Evolutionary conservation across 2,329 filamentous ascomycete genomes (phyloP).

Genomic region (Cercospora beticola): DNA sequence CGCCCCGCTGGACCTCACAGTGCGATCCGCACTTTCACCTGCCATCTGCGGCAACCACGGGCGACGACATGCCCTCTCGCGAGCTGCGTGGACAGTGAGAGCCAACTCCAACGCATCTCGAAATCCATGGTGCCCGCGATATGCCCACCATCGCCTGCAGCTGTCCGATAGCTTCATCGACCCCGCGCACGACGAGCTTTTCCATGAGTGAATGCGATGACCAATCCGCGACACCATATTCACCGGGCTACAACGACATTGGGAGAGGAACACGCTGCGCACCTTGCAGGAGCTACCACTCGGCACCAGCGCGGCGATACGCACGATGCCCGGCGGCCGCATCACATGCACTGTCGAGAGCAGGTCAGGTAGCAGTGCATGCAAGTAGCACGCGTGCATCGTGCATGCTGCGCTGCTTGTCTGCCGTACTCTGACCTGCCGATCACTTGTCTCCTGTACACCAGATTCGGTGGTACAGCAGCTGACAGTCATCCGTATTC

Average conservation of each 20-base stretch:
- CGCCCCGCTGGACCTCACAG: background rate
- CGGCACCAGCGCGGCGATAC: background rate
- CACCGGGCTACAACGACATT: background rate
- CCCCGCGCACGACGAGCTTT: conserved; percentile 8
- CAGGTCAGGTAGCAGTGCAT: background rate
- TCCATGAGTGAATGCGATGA: background rate
- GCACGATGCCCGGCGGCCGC: background rate
- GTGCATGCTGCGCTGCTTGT: background rate
- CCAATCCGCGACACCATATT: background rate
- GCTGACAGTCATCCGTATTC: background rate
- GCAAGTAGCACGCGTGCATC: conserved; percentile 11
- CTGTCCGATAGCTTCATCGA: conserved; percentile 5
- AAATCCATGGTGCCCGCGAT: background rate
- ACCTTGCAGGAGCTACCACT: background rate
- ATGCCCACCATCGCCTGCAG: background rate
- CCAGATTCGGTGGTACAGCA: background rate
- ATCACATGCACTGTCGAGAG: background rate
- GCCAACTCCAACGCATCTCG: background rate
- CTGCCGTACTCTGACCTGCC: background rate
- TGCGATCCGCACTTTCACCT: background rate
- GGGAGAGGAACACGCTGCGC: background rate
- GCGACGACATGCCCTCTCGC: background rate
- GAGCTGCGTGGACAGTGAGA: background rate
- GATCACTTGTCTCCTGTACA: background rate
- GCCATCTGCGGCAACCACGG: background rate